phyloP scores from a whole-genome alignment of 2,329 filamentous ascomycete species.

The Alternaria angustiovoidea region DNA sequence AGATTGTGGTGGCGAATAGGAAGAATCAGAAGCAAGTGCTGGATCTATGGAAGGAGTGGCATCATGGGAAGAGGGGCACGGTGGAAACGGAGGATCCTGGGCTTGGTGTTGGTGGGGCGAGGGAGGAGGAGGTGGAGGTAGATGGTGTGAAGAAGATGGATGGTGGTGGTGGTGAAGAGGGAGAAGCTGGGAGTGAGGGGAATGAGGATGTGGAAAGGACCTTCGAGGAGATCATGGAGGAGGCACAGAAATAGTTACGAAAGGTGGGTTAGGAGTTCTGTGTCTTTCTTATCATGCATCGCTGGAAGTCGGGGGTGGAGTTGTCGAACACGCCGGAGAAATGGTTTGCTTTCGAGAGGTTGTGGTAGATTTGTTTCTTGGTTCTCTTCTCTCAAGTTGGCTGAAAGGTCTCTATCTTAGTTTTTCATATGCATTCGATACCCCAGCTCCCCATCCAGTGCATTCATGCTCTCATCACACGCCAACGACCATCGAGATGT shows the following conservation, averaged over 20 bases:
- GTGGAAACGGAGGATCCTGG: not conserved
- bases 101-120: not conserved
- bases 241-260: not conserved
- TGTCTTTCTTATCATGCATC: not conserved
- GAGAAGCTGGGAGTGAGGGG: not conserved
- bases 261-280: not conserved
- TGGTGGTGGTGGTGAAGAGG: not conserved
- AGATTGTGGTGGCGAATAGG: conserved; percentile 1
- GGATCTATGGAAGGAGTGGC: conserved; percentile 32
- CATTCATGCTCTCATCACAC: too few species aligned
- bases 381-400: not conserved
- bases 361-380: not conserved
- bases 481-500: too few species aligned
- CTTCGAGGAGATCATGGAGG: not conserved
- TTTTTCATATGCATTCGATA: not conserved
- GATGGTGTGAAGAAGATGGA: not conserved
- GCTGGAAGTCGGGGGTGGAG: not conserved
- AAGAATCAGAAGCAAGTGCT: conserved; percentile 9
- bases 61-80: conserved; percentile 23
- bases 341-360: rapidly evolving
- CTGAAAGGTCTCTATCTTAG: not conserved
- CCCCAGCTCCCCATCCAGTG: too few species aligned
- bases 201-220: not conserved
- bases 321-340: not conserved
- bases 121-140: not conserved